phyloP scores from a whole-genome alignment of 1,284 basidiomycete species.

The Gomphus bonarii region DNA sequence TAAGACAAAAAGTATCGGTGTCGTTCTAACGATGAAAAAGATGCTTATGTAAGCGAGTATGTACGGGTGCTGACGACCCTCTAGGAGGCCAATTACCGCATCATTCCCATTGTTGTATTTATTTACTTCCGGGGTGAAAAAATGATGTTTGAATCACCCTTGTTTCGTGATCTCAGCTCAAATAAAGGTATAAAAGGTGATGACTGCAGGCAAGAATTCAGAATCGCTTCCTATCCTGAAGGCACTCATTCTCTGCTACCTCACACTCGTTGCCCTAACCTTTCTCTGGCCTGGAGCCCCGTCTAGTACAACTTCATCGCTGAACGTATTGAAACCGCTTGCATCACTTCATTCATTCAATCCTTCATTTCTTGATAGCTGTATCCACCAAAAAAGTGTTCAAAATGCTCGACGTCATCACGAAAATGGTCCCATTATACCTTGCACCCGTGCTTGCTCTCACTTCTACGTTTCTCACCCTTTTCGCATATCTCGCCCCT shows the following conservation, averaged over 20 bases:
- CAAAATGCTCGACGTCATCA: constrained; percentile 60
- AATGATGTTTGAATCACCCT: not conserved
- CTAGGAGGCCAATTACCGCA: not conserved
- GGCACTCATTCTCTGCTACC: not conserved
- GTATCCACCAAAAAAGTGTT: constrained; percentile 9
- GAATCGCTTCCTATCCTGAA: not conserved
- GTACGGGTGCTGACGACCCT: not conserved
- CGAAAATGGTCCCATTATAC: constrained; percentile 59
- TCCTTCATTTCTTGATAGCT: constrained; percentile 4
- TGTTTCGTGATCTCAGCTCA: not conserved
- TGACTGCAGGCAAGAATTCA: not conserved
- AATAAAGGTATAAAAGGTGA: not conserved
- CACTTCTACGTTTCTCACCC: constrained; percentile 50
- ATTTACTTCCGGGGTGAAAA: not conserved
- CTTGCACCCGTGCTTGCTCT: constrained; percentile 57
- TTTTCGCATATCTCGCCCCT: constrained; percentile 60
- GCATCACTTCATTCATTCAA: constrained; percentile 3
- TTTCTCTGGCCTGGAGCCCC: constrained; percentile 8
- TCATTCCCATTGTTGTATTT: constrained; percentile 1
- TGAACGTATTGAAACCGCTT: not conserved
- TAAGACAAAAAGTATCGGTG: not conserved
- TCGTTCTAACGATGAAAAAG: not conserved
- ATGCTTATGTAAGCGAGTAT: not conserved
- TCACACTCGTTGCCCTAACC: not conserved
- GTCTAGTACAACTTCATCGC: not conserved